These are phyloP conservation scores for Fermentozyma sake DNA, from an alignment of 1,139 yeast genomes.

Conservation along the genomic window DNA sequence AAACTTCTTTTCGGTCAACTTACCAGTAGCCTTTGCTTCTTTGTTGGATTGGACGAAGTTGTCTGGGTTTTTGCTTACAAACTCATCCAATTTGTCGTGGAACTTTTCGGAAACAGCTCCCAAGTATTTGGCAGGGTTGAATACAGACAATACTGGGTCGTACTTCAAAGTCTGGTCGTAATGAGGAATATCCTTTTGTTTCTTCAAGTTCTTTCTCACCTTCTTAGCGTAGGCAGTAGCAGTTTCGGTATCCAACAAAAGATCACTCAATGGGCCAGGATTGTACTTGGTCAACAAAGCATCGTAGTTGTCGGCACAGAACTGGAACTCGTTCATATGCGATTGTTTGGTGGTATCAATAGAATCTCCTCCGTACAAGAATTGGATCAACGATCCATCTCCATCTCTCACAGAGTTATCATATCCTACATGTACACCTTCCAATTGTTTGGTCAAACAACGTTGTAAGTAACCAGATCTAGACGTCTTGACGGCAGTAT, in stretches of 20 bases:
- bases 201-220: conserved; percentile 68
- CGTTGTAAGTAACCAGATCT: conserved; percentile 98
- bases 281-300: conserved; percentile 82
- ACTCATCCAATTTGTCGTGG: conserved; percentile 72
- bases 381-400: conserved; percentile 91
- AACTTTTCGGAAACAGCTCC: conserved; percentile 93
- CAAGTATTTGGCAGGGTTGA: conserved; percentile 81
- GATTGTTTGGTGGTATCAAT: conserved; percentile 93
- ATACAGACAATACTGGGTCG: conserved; percentile 85
- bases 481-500: conserved; percentile 98
- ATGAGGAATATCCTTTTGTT: conserved; percentile 60
- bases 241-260: conserved; percentile 72
- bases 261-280: conserved; percentile 57
- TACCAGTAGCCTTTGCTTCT: conserved; percentile 42
- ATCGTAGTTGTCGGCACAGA: conserved; percentile 88
- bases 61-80: conserved; percentile 50
- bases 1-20: conserved; percentile 79
- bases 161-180: conserved; percentile 61
- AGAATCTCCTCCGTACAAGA: conserved; percentile 96
- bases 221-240: conserved; percentile 82
- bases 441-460: conserved; percentile 96
- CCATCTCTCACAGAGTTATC: conserved; percentile 96
- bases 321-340: conserved; percentile 88
- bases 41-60: conserved; percentile 52
- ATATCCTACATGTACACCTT: conserved; percentile 92